Evolutionary conservation across 768 basidiomycete species (phyloP).

Genomic region (Suillus luteus): DNA sequence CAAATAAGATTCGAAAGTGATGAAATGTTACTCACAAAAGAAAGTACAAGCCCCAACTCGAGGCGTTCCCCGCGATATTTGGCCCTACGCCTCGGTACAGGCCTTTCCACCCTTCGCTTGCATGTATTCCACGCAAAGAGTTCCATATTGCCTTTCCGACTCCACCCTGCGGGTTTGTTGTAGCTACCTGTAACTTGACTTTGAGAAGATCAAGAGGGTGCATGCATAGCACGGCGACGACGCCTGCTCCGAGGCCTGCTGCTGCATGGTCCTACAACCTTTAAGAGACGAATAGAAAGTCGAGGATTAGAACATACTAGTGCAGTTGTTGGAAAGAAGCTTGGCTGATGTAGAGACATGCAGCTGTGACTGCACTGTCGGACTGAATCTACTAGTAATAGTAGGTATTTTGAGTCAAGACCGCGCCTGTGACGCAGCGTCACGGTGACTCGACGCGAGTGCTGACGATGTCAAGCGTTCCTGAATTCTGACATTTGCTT

Average conservation of each 20-base stretch:
- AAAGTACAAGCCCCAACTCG: constrained; percentile 98
- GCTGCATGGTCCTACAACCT: constrained; percentile 84
- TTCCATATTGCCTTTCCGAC: constrained; percentile 76
- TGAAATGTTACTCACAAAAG: constrained; percentile 72
- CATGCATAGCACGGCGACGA: constrained; percentile 92
- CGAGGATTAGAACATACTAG: constrained; percentile 22
- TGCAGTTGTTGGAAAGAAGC: constrained; percentile 45
- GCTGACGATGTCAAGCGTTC: too few relatives aligned
- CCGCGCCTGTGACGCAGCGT: too few relatives aligned
- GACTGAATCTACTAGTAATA: not conserved
- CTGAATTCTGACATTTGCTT: too few relatives aligned
- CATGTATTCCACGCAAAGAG: constrained; percentile 72
- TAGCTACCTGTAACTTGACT: constrained; percentile 89
- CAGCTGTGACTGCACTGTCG: constrained; percentile 12
- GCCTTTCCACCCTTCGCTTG: constrained; percentile 76
- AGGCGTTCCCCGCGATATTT: constrained; percentile 93
- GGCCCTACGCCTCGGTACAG: constrained; percentile 89
- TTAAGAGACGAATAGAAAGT: not conserved
- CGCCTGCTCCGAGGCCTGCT: constrained; percentile 91
- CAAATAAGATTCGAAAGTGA: constrained; percentile 4
- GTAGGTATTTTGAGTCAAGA: not conserved
- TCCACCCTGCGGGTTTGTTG: constrained; percentile 57
- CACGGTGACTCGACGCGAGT: too few relatives aligned
- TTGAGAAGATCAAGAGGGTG: constrained; percentile 97
- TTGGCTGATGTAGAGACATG: constrained; percentile 37